A percentile compares a stretch with the other conserved stretches of the same genome.
phyloP scores from a whole-genome alignment of 2,329 filamentous ascomycete genomes.

The Trichoderma sp. region DNA sequence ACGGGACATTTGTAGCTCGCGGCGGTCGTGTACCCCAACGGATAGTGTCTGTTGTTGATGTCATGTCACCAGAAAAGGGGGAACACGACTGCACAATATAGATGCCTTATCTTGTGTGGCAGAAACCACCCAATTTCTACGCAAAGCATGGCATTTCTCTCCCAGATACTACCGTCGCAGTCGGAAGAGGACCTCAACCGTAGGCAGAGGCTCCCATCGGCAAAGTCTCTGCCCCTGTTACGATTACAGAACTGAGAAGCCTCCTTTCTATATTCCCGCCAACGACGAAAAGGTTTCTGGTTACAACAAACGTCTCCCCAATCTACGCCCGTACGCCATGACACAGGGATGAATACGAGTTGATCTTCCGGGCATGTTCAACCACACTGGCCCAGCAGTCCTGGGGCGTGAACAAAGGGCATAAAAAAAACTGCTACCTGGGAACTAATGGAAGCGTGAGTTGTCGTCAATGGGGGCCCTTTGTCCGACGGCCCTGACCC shows the following conservation, averaged over 20 bases:
- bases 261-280: neutral
- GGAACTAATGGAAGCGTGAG: neutral
- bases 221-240: constrained; percentile 13
- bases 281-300: neutral
- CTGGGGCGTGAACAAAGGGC: neutral
- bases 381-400: constrained; percentile 2
- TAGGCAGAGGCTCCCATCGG: neutral
- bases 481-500: constrained; percentile 22
- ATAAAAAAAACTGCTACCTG: too few relatives aligned
- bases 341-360: constrained; percentile 22
- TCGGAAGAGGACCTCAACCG: neutral
- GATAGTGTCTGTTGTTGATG: too few relatives aligned
- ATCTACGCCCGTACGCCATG: constrained; percentile 9
- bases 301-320: neutral
- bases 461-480: neutral
- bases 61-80: neutral
- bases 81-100: neutral
- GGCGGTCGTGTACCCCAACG: neutral
- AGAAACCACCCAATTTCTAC: neutral
- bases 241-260: neutral
- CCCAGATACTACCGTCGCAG: neutral
- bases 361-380: constrained; percentile 18
- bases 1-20: neutral
- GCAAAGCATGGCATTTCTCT: neutral
- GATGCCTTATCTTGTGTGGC: neutral